Evolutionary conservation across 148 eudicot species (phyloP).

Genomic region (Arctostaphylos glauca): DNA sequence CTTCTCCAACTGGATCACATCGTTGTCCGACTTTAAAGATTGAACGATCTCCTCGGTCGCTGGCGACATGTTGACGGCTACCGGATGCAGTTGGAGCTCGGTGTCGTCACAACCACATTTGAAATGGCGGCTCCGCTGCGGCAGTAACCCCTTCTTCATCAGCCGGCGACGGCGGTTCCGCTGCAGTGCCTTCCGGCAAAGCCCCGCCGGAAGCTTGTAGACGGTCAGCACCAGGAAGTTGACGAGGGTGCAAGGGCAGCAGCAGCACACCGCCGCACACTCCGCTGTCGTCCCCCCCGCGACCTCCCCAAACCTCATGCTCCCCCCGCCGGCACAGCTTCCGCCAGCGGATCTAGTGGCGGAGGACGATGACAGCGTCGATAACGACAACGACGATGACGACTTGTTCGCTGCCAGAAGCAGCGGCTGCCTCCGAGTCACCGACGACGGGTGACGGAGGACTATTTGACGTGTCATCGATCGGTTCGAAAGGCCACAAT

Average conservation of each 20-base stretch:
- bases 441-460: slow-evolving; percentile 17
- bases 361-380: not conserved
- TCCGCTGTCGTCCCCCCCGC: slow-evolving; percentile 66
- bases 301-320: slow-evolving; percentile 39
- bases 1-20: slow-evolving; percentile 48
- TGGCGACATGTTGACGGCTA: slow-evolving; percentile 1
- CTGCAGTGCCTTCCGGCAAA: slow-evolving; percentile 42
- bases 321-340: not conserved
- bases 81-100: slow-evolving; percentile 19
- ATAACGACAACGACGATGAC: slow-evolving; percentile 15
- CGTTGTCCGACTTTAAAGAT: slow-evolving; percentile 15
- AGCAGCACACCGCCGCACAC: slow-evolving; percentile 59
- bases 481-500: not conserved
- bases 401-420: not conserved
- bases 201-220: slow-evolving; percentile 53
- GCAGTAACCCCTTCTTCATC: slow-evolving; percentile 30
- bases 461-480: slow-evolving; percentile 21
- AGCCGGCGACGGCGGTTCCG: slow-evolving; percentile 32
- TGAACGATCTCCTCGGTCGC: not conserved
- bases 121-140: not conserved
- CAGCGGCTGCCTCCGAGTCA: slow-evolving; percentile 25
- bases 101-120: slow-evolving; percentile 20
- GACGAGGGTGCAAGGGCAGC: slow-evolving; percentile 49
- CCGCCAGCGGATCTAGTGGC: not conserved
- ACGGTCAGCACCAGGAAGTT: slow-evolving; percentile 11